Evolutionary conservation across 805 yeast species (phyloP), one percentile per base, ranked within the genome.

Genomic region (Saturnispora quitensis): DNA sequence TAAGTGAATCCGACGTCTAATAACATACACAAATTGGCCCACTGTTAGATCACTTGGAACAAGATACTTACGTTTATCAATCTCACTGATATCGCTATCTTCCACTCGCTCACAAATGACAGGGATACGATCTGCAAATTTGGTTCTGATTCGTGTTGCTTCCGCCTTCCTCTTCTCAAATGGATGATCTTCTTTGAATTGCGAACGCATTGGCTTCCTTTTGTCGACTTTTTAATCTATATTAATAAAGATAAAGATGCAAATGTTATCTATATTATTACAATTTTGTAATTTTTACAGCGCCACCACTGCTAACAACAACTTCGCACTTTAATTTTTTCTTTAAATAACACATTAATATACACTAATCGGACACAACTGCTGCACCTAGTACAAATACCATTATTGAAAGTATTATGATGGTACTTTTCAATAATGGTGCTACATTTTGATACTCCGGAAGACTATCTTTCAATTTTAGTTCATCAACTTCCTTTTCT

Each of bases 41-140:
- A 93, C 96, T 0, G 97, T 89, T 62, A 93, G 78, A 67, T 93
- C 99, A 27, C 90, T 83, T 7, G 99, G 99, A 10, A 93, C 99
- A 58, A 93, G 77, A 67, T 93, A 93, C 73, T 93, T 93, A 69
- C 96, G 86, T 77, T 93, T 93, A 70, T 93, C 99, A 64, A 93
- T 90, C 59, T 89, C 93, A 45, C 95, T 95, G 57, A 93, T 86
- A 66, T 93, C 97, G 35, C 95, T 84, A 71, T 91, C 91, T 71
- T 90, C 98, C 40, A 90, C 97, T 71, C 90, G 85, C 72, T 93
- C 99, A 68, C 99, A 93, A 64, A 93, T 91, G 27, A 86, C 97
- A 3, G 99, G 99, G 55, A 93, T 89, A 59, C 99, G 80, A 67
- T 93, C 96, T 52, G 78, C 76, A 72, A 90, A 93, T 68, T 90